A percentile compares a stretch with the other conserved stretches of the same genome.
Evolutionary conservation across 768 basidiomycete species (phyloP).

Genomic region (Rhodocollybia butyracea): DNA sequence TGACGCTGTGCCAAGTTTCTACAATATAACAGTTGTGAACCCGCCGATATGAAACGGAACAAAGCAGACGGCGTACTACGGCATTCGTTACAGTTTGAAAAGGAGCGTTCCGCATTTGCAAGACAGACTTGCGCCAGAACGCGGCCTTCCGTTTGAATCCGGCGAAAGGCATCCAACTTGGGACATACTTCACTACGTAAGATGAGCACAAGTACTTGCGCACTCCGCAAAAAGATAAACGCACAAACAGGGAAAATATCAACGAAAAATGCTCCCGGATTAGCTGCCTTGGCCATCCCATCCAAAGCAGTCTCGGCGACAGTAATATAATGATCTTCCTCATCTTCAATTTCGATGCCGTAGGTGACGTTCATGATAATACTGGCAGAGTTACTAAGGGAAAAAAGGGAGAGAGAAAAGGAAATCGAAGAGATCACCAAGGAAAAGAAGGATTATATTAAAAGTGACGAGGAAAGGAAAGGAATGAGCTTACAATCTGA

Average conservation of each 20-base stretch:
- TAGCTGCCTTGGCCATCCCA: slow-evolving; percentile 46
- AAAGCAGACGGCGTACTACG: slow-evolving; percentile 27
- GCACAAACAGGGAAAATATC: slow-evolving; percentile 41
- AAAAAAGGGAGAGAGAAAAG: not conserved
- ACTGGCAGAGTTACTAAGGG: slow-evolving; percentile 42
- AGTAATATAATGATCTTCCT: slow-evolving; percentile 44
- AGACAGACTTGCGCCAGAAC: slow-evolving; percentile 44
- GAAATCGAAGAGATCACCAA: too few relatives aligned
- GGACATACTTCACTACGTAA: slow-evolving; percentile 50
- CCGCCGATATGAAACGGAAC: not conserved
- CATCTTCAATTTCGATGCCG: slow-evolving; percentile 41
- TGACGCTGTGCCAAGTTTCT: slow-evolving; percentile 24
- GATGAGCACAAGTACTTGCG: not conserved
- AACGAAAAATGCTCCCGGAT: slow-evolving; percentile 53
- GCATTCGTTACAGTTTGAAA: slow-evolving; percentile 33
- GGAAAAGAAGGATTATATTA: too few relatives aligned
- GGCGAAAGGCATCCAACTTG: slow-evolving; percentile 50
- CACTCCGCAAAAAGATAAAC: slow-evolving; percentile 1
- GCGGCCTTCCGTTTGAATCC: slow-evolving; percentile 47
- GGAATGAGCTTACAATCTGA: slow-evolving; percentile 45
- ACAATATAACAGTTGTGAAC: slow-evolving; percentile 7
- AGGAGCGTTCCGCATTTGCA: slow-evolving; percentile 46
- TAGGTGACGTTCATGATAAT: slow-evolving; percentile 53
- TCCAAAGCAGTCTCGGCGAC: slow-evolving; percentile 51
- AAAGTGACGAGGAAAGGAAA: not conserved